Conservation (phyloP, 805 yeast species). For the Cyberlindnera petersonii region DNA sequence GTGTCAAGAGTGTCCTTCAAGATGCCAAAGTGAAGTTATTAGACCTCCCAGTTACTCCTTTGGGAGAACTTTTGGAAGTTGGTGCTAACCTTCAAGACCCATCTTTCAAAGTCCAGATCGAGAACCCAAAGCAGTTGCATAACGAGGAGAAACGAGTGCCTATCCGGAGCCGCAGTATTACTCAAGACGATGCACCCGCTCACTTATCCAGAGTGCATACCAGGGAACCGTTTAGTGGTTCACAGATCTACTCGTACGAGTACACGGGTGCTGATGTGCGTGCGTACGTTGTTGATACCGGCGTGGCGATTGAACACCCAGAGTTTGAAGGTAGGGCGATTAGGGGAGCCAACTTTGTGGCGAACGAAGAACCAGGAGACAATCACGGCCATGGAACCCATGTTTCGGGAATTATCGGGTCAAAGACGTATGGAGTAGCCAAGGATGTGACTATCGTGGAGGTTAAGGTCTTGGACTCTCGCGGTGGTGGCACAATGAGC, state of each 20-base stretch:
- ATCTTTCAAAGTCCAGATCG: constrained; percentile 9
- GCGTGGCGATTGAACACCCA: constrained; percentile 54
- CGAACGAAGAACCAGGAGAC: constrained; percentile 52
- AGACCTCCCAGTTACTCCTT: constrained; percentile 1
- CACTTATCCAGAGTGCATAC: constrained; percentile 62
- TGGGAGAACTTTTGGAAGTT: not conserved
- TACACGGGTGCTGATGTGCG: constrained; percentile 61
- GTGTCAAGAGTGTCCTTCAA: constrained; percentile 4
- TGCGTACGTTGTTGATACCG: constrained; percentile 82
- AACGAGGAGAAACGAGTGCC: not conserved
- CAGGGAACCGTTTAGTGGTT: constrained; percentile 24
- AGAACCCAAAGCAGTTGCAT: constrained; percentile 1
- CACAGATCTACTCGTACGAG: constrained; percentile 31
- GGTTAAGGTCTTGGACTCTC: constrained; percentile 62
- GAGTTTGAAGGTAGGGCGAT: constrained; percentile 61
- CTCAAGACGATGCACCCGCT: constrained; percentile 48
- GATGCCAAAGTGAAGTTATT: constrained; percentile 4
- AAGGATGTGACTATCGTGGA: constrained; percentile 62
- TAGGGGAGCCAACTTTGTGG: constrained; percentile 57
- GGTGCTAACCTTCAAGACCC: not conserved
- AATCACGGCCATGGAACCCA: constrained; percentile 89
- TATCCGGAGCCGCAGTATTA: not conserved
- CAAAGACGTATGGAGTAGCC: constrained; percentile 77
- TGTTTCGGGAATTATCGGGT: constrained; percentile 85
- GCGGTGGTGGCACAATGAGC: constrained; percentile 66